A percentile compares a stretch with the other conserved stretches of the same genome.
These are phyloP conservation scores for Zangia roseola DNA, from an alignment of 768 basidiomycete genomes.

Conservation along the genomic window DNA sequence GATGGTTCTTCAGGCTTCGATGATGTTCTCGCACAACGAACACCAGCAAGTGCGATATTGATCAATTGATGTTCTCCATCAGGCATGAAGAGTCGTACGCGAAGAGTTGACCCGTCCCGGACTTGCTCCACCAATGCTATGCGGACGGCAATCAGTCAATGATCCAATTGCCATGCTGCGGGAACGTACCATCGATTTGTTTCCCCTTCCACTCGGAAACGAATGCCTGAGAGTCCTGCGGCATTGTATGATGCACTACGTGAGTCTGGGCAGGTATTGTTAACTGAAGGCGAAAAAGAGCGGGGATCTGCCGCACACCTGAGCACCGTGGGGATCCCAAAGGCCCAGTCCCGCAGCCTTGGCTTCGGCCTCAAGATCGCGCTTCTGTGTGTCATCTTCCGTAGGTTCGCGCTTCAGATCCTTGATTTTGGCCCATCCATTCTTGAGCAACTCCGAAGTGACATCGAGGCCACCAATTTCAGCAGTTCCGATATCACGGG, in stretches of 20 bases:
- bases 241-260: conserved; percentile 82
- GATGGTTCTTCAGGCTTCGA: conserved; percentile 73
- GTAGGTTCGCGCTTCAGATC: conserved; percentile 82
- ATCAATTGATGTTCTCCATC: conserved; percentile 88
- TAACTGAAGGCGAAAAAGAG: not conserved
- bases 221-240: conserved; percentile 84
- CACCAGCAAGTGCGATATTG: conserved; percentile 83
- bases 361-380: conserved; percentile 76
- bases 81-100: conserved; percentile 84
- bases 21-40: conserved; percentile 69
- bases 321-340: conserved; percentile 82
- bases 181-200: conserved; percentile 69
- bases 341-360: conserved; percentile 72
- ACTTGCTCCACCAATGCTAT: conserved; percentile 92
- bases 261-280: conserved; percentile 50
- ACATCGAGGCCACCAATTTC: conserved; percentile 75
- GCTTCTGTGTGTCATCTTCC: conserved; percentile 71
- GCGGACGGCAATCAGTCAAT: conserved; percentile 6
- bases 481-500: conserved; percentile 77
- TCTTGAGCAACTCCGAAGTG: conserved; percentile 70
- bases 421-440: conserved; percentile 93
- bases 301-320: conserved; percentile 39
- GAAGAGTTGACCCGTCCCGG: conserved; percentile 87
- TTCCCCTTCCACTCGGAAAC: conserved; percentile 92
- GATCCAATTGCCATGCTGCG: not conserved